Evolutionary conservation across 352 stramenopile genomes (phyloP).

Genomic region (Phytophthora crassamura): DNA sequence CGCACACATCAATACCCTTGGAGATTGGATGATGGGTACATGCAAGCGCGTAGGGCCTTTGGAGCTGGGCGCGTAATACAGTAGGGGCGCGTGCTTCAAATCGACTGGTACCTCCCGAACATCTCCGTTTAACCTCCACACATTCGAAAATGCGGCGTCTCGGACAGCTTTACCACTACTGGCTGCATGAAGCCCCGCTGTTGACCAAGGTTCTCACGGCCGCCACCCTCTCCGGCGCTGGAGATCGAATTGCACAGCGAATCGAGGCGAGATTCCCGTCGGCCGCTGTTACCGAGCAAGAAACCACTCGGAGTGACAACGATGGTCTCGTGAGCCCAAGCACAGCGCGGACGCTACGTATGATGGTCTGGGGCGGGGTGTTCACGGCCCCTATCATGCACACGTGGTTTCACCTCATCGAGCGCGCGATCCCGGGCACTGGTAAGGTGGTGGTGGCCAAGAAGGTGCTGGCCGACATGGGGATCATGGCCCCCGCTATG

Average conservation of each 20-base stretch:
- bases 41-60: no score
- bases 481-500: conserved; percentile 53
- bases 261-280: conserved; percentile 28
- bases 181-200: conserved; percentile 55
- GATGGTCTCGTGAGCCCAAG: conserved; percentile 27
- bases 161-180: conserved; percentile 46
- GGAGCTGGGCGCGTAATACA: background rate
- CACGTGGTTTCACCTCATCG: conserved; percentile 90
- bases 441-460: conserved; percentile 38
- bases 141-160: conserved; percentile 41
- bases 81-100: conserved; percentile 16
- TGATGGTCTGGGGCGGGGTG: conserved; percentile 88
- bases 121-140: conserved; percentile 1
- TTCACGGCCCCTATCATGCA: conserved; percentile 90
- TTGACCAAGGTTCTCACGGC: conserved; percentile 63
- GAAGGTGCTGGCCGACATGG: conserved; percentile 54
- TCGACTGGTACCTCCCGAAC: conserved; percentile 13
- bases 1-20: no score
- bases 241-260: conserved; percentile 56
- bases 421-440: conserved; percentile 47
- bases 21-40: no score
- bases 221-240: conserved; percentile 48
- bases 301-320: background rate
- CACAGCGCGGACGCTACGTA: conserved; percentile 62
- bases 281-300: background rate